A percentile compares a stretch with the other conserved stretches of the same genome.
phyloP scores from a whole-genome alignment of 306 rosid species.

The Begonia peltatifolia region DNA sequence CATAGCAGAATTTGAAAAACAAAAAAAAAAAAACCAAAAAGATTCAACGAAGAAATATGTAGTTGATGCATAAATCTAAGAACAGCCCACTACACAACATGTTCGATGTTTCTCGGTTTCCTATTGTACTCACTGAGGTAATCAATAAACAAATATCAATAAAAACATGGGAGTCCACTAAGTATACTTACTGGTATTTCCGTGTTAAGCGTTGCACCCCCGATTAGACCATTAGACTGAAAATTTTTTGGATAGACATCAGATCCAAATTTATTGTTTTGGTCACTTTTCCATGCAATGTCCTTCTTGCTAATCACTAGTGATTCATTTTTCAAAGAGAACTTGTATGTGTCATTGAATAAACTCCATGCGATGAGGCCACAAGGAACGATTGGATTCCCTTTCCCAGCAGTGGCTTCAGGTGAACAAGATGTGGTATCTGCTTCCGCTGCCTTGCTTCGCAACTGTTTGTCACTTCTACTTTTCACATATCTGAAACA shows the following conservation, averaged over 20 bases:
- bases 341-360: slow-evolving; percentile 67
- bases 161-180: not conserved
- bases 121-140: no score
- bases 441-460: slow-evolving; percentile 20
- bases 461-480: slow-evolving; percentile 45
- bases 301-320: slow-evolving; percentile 51
- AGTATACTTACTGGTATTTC: slow-evolving; percentile 49
- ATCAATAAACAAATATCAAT: slow-evolving; percentile 2
- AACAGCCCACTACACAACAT: no score
- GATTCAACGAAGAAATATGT: no score
- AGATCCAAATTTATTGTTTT: slow-evolving; percentile 40
- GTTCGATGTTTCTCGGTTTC: no score
- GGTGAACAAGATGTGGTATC: slow-evolving; percentile 25
- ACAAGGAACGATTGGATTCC: slow-evolving; percentile 60
- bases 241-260: slow-evolving; percentile 74
- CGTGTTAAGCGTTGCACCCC: slow-evolving; percentile 58
- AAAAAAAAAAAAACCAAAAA: not conserved
- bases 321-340: slow-evolving; percentile 29
- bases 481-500: slow-evolving; percentile 59
- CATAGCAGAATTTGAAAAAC: not conserved
- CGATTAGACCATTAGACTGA: slow-evolving; percentile 48
- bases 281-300: slow-evolving; percentile 86
- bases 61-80: no score
- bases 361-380: slow-evolving; percentile 90
- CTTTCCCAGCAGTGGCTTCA: slow-evolving; percentile 19